Conservation (phyloP, 176 grass and related monocot species). For the Oryza officinalis region DNA sequence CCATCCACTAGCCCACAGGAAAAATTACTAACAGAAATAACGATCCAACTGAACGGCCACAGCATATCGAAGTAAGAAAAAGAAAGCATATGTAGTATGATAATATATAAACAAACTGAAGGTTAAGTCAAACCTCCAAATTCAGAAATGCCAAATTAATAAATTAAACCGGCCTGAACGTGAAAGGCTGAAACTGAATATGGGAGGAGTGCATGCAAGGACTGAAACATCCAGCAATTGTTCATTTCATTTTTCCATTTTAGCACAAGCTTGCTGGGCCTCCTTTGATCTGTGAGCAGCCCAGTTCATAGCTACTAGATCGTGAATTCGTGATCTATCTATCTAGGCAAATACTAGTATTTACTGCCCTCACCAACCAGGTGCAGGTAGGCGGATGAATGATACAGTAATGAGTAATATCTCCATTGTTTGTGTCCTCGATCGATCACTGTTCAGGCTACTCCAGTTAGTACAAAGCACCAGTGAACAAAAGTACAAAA, state of each 20-base stretch:
- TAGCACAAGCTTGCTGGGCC: too few species aligned
- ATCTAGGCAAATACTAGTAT: neutral
- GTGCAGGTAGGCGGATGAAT: neutral
- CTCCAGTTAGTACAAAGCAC: neutral
- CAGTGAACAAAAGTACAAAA: neutral
- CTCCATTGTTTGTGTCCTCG: neutral
- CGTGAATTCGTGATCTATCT: neutral
- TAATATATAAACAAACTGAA: neutral
- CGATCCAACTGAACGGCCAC: neutral
- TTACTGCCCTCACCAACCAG: constrained; percentile 8
- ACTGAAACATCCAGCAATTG: too few species aligned
- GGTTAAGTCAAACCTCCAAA: neutral
- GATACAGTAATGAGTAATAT: neutral
- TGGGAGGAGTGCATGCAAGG: too few species aligned
- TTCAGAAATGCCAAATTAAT: neutral
- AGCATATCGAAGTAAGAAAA: neutral
- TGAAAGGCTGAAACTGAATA: too few species aligned
- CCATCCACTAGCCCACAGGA: neutral
- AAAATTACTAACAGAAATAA: neutral
- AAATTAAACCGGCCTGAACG: too few species aligned
- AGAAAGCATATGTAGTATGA: neutral
- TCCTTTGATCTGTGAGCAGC: neutral
- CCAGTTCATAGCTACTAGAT: neutral
- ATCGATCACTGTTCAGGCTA: neutral
- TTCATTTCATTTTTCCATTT: too few species aligned